These are phyloP conservation scores for Boletus sp. DNA, from an alignment of 1,284 basidiomycete species.

Conservation along the genomic window DNA sequence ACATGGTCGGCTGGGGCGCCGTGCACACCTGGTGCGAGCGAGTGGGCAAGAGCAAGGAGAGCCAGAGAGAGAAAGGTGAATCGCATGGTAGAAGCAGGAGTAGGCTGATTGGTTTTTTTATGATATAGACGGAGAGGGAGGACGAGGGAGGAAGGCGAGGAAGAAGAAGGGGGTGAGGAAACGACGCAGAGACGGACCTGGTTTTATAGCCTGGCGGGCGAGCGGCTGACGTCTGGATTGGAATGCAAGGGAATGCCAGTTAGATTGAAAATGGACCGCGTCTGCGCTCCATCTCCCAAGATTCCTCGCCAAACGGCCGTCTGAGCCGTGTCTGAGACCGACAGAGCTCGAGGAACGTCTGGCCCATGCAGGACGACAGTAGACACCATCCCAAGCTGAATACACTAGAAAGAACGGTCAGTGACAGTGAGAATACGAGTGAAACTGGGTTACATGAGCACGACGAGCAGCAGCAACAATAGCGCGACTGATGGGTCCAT, in stretches of 20 bases:
- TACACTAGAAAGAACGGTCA: conserved; percentile 42
- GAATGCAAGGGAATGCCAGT: conserved; percentile 11
- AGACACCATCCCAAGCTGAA: conserved; percentile 63
- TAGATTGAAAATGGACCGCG: conserved; percentile 26
- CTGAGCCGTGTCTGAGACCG: conserved; percentile 10
- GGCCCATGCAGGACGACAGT: conserved; percentile 66
- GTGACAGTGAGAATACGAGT: neutral
- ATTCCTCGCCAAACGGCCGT: conserved; percentile 45
- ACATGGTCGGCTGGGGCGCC: conserved; percentile 17
- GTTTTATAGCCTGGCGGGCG: conserved; percentile 31
- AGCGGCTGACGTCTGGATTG: neutral
- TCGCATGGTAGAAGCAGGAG: conserved; percentile 41
- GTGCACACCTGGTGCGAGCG: conserved; percentile 25
- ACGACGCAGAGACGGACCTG: neutral
- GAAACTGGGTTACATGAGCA: conserved; percentile 47
- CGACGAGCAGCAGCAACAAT: conserved; percentile 41
- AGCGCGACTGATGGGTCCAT: conserved; percentile 31
- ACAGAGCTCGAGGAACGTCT: conserved; percentile 43
- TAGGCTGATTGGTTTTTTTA: conserved; percentile 22
- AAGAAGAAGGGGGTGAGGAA: conserved; percentile 17
- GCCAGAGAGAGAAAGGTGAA: conserved; percentile 42
- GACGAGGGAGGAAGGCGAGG: conserved; percentile 5
- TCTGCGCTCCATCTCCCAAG: conserved; percentile 65
- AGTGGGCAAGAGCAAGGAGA: conserved; percentile 42
- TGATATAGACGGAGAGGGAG: conserved; percentile 10